A percentile compares a stretch with the other conserved stretches of the same genome.
Conservation (phyloP, 352 stramenopile species). For the Pythium grandisporangium region DNA sequence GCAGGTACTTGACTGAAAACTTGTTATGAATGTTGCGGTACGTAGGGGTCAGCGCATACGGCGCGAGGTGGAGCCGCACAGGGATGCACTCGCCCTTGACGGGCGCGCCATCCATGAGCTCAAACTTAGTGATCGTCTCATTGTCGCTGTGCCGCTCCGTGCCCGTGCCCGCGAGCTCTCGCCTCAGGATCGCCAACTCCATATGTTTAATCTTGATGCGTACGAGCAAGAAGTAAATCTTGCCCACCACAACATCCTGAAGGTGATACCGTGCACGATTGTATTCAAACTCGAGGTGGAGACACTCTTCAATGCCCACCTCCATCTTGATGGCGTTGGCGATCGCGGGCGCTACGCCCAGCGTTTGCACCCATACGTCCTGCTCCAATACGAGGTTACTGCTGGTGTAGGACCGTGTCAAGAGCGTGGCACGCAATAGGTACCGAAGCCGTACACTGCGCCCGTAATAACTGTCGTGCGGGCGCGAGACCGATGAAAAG, state of each 20-base stretch:
- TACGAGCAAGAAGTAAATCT: constrained; percentile 97
- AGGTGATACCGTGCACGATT: constrained; percentile 95
- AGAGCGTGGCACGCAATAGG: constrained; percentile 90
- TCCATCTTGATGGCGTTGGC: constrained; percentile 97
- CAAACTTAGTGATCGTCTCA: constrained; percentile 97
- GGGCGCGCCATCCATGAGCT: constrained; percentile 98
- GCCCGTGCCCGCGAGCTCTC: constrained; percentile 85
- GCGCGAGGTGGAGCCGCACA: constrained; percentile 91
- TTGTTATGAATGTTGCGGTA: constrained; percentile 87
- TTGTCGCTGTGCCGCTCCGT: constrained; percentile 89
- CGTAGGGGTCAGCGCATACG: constrained; percentile 87
- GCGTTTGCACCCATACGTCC: constrained; percentile 89
- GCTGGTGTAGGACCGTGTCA: constrained; percentile 88
- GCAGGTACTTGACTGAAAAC: constrained; percentile 94
- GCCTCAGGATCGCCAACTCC: constrained; percentile 96
- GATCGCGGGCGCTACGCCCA: constrained; percentile 48
- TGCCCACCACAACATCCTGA: constrained; percentile 94
- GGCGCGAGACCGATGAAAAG: constrained; percentile 92
- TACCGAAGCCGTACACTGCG: constrained; percentile 95
- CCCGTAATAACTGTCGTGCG: constrained; percentile 96
- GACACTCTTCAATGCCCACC: constrained; percentile 98
- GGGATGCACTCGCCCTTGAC: constrained; percentile 96
- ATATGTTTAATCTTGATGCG: constrained; percentile 99
- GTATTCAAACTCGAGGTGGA: constrained; percentile 99
- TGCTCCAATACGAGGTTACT: constrained; percentile 90